Evolutionary conservation across 148 eudicot species (phyloP), one percentile per base, ranked within the genome.

Genomic region (Heliosperma pusillum): DNA sequence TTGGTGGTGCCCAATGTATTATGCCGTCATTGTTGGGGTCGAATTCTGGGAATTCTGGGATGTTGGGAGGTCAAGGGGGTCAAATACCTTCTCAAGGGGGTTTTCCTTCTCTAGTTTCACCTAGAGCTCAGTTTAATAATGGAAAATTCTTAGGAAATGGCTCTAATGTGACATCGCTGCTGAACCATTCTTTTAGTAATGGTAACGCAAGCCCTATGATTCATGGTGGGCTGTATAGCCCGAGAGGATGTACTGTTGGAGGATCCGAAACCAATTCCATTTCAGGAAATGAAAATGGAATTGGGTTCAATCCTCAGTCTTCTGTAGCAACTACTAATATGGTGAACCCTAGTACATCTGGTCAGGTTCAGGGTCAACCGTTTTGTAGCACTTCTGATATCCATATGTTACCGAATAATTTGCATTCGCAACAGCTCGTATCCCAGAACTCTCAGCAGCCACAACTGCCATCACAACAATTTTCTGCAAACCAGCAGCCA

Each of bases 51-150:
- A 89, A 86, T 79, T 92, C 98, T 21, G 90, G 89, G 70, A 73
- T 90, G 58, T 65, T 94, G 83, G 89, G 89, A 73, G 90, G 89
- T 73, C 98, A 93, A 87, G 91, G 90, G 26, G 83, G 88, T 81
- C 71, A 80, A 69, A 85, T 87, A 82, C 85, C 88, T 73, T 82
- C 97, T 5, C 98, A 91, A 76, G 84, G 82, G 66, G 85, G 70
- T n/a, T 91, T 89, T 61, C 86, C 97, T 27, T 90, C 97, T 33
- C 76, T 89, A 69, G 73, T 86, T 11, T 86, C 95, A 0, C 93
- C 94, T 0, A 93, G 96, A 21, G 84, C 85, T 36, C 97, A 87
- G 87, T 90, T 77, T 80, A 88, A 73, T 80, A 90, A 89, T 80
- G 82, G 80, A 79, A 92, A 90, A 74, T 79, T 93, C 89, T 82